Conservation (phyloP, 139 green algal genomes). For the Chlamydomonas eustigma region DNA sequence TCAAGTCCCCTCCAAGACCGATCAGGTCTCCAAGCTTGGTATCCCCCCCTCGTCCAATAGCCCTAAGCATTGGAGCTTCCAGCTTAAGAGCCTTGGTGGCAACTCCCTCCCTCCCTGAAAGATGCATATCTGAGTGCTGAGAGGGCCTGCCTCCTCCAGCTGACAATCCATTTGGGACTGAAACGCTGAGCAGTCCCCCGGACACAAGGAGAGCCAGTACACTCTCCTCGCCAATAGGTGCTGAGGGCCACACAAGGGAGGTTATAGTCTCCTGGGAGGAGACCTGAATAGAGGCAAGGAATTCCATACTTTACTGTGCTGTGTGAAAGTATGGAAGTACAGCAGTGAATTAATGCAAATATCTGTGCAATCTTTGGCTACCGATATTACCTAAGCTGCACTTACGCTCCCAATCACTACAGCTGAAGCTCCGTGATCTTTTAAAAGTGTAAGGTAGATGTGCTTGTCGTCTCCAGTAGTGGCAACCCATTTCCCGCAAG, state of each 20-base stretch:
- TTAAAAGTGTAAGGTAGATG: constrained; percentile 19
- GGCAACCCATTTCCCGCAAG: constrained; percentile 21
- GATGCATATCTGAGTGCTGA: constrained; percentile 23
- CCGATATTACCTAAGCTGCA: too few species aligned
- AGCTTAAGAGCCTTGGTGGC: neutral
- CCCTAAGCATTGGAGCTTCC: neutral
- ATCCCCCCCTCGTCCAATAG: neutral
- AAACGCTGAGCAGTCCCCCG: constrained; percentile 21
- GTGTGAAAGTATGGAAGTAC: too few species aligned
- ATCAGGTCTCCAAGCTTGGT: neutral
- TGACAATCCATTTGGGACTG: constrained; percentile 14
- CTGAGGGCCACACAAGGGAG: constrained; percentile 20
- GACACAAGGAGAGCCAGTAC: constrained; percentile 18
- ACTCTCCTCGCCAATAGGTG: constrained; percentile 14
- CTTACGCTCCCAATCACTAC: too few species aligned
- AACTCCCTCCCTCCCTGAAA: constrained; percentile 2
- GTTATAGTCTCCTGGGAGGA: constrained; percentile 14
- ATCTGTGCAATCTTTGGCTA: too few species aligned
- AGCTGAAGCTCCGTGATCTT: neutral
- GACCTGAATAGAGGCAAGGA: neutral
- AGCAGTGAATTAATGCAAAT: too few species aligned
- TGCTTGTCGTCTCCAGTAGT: constrained; percentile 21
- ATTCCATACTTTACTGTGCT: too few species aligned
- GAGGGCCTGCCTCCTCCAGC: constrained; percentile 11
- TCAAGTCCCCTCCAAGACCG: neutral